phyloP scores from a whole-genome alignment of 768 basidiomycete species.

The Lyophyllum shimeji region DNA sequence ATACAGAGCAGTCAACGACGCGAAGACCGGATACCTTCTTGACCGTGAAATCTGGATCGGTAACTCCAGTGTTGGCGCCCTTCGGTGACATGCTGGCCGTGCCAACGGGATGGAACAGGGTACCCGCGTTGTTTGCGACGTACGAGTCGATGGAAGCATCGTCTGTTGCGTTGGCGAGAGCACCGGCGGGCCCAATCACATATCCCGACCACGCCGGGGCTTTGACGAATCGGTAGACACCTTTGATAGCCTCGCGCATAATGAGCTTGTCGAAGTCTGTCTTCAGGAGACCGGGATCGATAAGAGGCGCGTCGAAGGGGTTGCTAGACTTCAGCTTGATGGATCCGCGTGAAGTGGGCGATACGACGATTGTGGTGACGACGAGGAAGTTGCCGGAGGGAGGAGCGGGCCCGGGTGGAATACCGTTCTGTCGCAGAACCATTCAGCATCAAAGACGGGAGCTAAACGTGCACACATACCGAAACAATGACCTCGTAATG shows the following conservation, averaged over 20 bases:
- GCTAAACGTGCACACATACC: conserved; percentile 18
- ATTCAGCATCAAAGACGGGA: not conserved
- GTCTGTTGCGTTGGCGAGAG: not conserved
- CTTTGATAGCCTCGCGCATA: conserved; percentile 23
- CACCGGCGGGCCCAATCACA: not conserved
- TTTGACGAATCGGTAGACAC: not conserved
- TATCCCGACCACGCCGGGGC: not conserved
- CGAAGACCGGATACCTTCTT: conserved; percentile 30
- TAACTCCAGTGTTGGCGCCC: conserved; percentile 25
- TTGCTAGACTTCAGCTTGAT: conserved; percentile 34
- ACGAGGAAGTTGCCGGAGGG: not conserved
- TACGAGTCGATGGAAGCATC: not conserved
- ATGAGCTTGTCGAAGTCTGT: conserved; percentile 22
- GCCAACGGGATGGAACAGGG: conserved; percentile 23
- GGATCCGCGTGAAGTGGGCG: conserved; percentile 20
- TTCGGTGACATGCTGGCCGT: conserved; percentile 26
- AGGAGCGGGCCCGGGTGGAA: not conserved
- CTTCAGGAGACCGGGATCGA: conserved; percentile 45
- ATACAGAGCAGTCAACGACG: conserved; percentile 33
- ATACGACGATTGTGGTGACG: conserved; percentile 13
- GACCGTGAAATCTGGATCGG: conserved; percentile 26
- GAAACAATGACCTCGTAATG: conserved; percentile 33
- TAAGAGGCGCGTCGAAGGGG: conserved; percentile 41
- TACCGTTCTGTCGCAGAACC: not conserved
- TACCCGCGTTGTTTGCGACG: conserved; percentile 3